phyloP scores from a whole-genome alignment of 108 stramenopile genomes.

The Discostella pseudostelligera region DNA sequence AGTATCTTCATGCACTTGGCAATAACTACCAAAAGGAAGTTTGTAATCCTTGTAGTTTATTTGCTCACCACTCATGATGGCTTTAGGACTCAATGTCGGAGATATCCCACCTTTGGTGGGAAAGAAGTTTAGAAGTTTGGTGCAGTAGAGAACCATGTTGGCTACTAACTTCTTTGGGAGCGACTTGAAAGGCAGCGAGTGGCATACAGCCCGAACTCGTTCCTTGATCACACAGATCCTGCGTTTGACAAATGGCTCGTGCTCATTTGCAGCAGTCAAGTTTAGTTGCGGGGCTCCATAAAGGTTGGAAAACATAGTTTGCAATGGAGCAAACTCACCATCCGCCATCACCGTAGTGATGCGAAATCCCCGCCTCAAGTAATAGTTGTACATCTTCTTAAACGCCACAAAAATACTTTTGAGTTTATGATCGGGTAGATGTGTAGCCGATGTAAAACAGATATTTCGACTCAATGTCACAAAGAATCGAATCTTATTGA shows the following conservation, averaged over 20 bases:
- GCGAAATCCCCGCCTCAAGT: background rate
- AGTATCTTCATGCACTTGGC: conserved; percentile 13
- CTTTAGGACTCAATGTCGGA: conserved; percentile 2
- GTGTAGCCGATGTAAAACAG: conserved; percentile 3
- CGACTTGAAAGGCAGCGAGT: conserved; percentile 5
- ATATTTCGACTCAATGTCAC: background rate
- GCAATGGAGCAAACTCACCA: background rate
- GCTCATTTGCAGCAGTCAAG: background rate
- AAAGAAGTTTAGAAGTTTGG: conserved; percentile 6
- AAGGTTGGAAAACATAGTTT: background rate
- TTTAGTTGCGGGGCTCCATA: background rate
- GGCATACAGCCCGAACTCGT: conserved; percentile 6
- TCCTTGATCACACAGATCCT: conserved; percentile 12
- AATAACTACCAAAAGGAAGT: conserved; percentile 12
- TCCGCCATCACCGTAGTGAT: conserved; percentile 3
- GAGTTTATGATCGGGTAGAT: background rate
- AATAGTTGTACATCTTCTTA: background rate
- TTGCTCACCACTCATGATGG: conserved; percentile 10
- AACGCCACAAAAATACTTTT: conserved; percentile 7
- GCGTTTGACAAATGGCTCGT: conserved; percentile 2
- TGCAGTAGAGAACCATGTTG: background rate
- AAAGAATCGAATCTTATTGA: background rate
- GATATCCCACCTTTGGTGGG: conserved; percentile 9
- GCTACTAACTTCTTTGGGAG: background rate
- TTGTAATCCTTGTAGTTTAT: conserved; percentile 11